Evolutionary conservation across 345 rosid genomes (phyloP).

Genomic region (Hirschfeldia incana): DNA sequence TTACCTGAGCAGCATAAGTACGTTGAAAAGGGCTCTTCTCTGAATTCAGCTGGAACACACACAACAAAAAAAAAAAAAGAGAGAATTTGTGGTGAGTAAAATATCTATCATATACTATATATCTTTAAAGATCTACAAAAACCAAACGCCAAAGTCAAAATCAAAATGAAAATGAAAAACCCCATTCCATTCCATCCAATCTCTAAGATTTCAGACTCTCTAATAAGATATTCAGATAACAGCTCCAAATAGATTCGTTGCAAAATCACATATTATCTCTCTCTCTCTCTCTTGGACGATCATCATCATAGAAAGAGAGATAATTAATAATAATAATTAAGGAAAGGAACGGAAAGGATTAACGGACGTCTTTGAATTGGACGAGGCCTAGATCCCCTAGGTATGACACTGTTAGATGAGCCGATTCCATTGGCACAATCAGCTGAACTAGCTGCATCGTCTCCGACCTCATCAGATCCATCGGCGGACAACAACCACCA

Average conservation of each 20-base stretch:
- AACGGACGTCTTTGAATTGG: constrained; percentile 92
- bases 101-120: too few species aligned
- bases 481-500: constrained; percentile 84
- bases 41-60: constrained; percentile 62
- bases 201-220: too few species aligned
- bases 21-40: constrained; percentile 61
- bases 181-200: too few species aligned
- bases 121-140: background rate
- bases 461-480: constrained; percentile 94
- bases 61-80: background rate
- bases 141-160: constrained; percentile 4
- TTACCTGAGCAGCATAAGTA: constrained; percentile 94
- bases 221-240: too few species aligned
- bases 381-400: constrained; percentile 90
- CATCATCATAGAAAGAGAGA: background rate
- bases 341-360: background rate
- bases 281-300: background rate
- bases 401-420: constrained; percentile 82
- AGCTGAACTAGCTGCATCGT: constrained; percentile 89
- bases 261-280: background rate
- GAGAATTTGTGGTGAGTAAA: too few species aligned
- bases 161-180: too few species aligned
- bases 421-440: constrained; percentile 88
- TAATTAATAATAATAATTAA: background rate
- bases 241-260: background rate